Evolutionary conservation across 78 protist genomes (phyloP).

Genomic region (Dictyostelium purpureum): DNA sequence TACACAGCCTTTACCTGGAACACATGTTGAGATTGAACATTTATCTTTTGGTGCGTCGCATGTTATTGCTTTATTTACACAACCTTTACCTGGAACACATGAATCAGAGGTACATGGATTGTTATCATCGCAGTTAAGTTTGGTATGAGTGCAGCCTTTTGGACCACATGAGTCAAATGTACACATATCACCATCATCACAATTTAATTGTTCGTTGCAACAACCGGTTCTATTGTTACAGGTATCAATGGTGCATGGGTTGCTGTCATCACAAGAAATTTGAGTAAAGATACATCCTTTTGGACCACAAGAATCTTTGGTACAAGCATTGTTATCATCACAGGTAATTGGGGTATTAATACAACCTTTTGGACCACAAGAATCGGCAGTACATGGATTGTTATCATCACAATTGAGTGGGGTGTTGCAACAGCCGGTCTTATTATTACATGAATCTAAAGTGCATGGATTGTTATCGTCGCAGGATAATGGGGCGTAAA

Average conservation of each 20-base stretch:
- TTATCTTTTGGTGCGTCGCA: conserved; percentile 41
- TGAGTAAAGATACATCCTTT: conserved; percentile 18
- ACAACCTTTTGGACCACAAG: conserved; percentile 26
- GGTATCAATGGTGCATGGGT: conserved; percentile 23
- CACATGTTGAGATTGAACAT: conserved; percentile 10
- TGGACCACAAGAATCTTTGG: conserved; percentile 21
- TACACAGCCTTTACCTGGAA: neutral
- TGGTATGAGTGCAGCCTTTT: neutral
- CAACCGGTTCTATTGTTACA: conserved; percentile 17
- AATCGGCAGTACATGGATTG: conserved; percentile 7
- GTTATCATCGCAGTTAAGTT: conserved; percentile 23
- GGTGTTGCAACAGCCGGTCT: conserved; percentile 5
- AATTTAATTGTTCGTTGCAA: neutral
- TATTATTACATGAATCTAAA: neutral
- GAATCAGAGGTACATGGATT: conserved; percentile 29
- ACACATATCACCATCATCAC: conserved; percentile 12
- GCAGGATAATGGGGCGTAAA: neutral
- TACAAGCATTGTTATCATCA: conserved; percentile 11
- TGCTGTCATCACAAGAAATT: conserved; percentile 38
- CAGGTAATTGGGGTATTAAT: conserved; percentile 10
- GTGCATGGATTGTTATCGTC: conserved; percentile 31
- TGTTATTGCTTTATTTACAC: neutral
- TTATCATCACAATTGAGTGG: neutral
- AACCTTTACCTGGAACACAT: neutral
- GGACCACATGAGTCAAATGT: neutral